Evolutionary conservation across 1,139 yeast species (phyloP).

Genomic region (Protomyces macrosporus): DNA sequence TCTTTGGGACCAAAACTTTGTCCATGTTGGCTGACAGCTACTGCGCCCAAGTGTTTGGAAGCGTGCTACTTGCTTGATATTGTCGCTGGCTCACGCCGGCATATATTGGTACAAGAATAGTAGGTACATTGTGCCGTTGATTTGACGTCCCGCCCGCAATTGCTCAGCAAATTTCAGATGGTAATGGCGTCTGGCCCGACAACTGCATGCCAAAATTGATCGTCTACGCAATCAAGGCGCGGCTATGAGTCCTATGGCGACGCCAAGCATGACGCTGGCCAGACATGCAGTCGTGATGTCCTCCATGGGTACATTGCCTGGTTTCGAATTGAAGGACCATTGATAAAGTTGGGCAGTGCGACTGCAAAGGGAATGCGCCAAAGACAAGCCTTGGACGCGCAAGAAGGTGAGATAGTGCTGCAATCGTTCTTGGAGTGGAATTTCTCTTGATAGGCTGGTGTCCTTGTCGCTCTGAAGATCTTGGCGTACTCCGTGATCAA

Average conservation of each 20-base stretch:
- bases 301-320: conserved; percentile 3
- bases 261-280: conserved; percentile 9
- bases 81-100: no score
- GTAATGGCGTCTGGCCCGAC: no score
- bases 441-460: background rate
- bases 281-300: conserved; percentile 21
- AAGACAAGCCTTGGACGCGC: no score
- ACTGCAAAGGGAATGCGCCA: background rate
- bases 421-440: background rate
- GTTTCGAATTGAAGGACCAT: conserved; percentile 1
- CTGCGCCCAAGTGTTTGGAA: background rate
- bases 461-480: background rate
- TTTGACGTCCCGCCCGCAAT: no score
- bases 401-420: no score
- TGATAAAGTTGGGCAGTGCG: background rate
- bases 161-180: no score
- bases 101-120: no score
- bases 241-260: background rate
- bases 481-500: background rate
- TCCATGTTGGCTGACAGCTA: background rate
- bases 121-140: no score
- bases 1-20: conserved; percentile 25
- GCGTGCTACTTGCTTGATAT: background rate
- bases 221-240: no score
- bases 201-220: no score